phyloP scores from a whole-genome alignment of 805 yeast genomes.

The Candida orba region DNA sequence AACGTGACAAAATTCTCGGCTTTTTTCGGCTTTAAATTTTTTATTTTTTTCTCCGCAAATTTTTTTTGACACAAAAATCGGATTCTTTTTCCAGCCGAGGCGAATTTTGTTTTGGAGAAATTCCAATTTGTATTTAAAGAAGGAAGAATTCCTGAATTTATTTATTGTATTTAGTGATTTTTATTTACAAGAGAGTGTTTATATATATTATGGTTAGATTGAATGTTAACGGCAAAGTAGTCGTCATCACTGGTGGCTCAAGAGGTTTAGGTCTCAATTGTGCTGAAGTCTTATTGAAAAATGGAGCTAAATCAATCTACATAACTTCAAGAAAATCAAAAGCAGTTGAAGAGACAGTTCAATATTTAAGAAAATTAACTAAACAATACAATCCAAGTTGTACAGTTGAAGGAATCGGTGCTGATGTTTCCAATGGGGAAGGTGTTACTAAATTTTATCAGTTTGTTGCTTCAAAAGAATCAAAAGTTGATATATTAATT shows the following conservation, averaged over 20 bases:
- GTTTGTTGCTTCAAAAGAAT: conserved; percentile 32
- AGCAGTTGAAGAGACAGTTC: conserved; percentile 54
- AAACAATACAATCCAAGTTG: conserved; percentile 22
- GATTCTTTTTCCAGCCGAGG: conserved; percentile 1
- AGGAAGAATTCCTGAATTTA: not conserved
- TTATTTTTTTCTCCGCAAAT: not conserved
- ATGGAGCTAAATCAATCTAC: conserved; percentile 56
- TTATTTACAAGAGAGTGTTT: not conserved
- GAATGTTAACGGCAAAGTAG: conserved; percentile 51
- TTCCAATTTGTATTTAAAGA: not conserved
- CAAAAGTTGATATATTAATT: conserved; percentile 51
- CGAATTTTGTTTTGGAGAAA: not conserved
- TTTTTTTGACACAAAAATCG: conserved; percentile 1
- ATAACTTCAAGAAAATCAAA: conserved; percentile 57
- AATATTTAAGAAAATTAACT: conserved; percentile 25
- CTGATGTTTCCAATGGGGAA: conserved; percentile 45
- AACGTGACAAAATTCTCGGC: not conserved
- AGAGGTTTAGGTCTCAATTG: conserved; percentile 67
- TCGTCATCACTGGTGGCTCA: conserved; percentile 67
- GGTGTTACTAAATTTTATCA: conserved; percentile 41
- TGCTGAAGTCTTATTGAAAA: conserved; percentile 54
- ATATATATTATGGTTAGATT: conserved; percentile 19
- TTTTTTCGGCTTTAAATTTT: no score
- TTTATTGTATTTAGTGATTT: not conserved
- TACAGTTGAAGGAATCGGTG: conserved; percentile 41